Evolutionary conservation across 148 eudicot genomes (phyloP), one percentile per base, ranked within the genome.

Genomic region (Silene uniflora): DNA sequence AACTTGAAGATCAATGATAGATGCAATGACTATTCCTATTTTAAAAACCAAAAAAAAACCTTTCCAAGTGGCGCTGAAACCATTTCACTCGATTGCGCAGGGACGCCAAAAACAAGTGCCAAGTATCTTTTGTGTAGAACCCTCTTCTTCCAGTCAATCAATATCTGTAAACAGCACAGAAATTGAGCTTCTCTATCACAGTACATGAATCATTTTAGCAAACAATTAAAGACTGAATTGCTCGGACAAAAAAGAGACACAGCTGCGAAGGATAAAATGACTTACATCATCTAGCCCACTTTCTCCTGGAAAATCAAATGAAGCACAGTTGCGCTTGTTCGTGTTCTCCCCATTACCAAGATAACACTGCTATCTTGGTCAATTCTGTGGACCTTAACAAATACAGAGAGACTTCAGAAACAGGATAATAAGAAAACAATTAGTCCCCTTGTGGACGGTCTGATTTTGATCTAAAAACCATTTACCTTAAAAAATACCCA

Each of bases 291-390:
- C 79, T 62, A 87, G 81, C 44, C 86, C 87, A 69, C 88, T 85
- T 92, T 95, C 88, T 95, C 98, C 11, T 92, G 99, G 76, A 95
- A 95, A 73, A 95, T 77, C 25, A 98, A 92, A 81, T 92, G 99
- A 83, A 95, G 82, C 23, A 89, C 83, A 7, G 88, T 81, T 65
- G 94, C 76, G 83, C 94, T 92, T 78, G 90, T 83, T 79, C 91
- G 92, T 27, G 98, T 87, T 82, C 99, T 89, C 70, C 97, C 99
- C 98, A 95, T 86, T 70, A 95, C 91, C 90, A 95, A 86, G 76
- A 95, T 84, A 75, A 98, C 99, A 77, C 99, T 95, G 78, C 96
- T 88, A 84, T 92, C 99, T 81, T 92, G 86, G 84, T 95, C 99
- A 71, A 95, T 96, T 76, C 99, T 90, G 86, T 95, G 99, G 73